Conservation (phyloP, 2,329 filamentous ascomycete species). For the Ophiostoma perfectum region DNA sequence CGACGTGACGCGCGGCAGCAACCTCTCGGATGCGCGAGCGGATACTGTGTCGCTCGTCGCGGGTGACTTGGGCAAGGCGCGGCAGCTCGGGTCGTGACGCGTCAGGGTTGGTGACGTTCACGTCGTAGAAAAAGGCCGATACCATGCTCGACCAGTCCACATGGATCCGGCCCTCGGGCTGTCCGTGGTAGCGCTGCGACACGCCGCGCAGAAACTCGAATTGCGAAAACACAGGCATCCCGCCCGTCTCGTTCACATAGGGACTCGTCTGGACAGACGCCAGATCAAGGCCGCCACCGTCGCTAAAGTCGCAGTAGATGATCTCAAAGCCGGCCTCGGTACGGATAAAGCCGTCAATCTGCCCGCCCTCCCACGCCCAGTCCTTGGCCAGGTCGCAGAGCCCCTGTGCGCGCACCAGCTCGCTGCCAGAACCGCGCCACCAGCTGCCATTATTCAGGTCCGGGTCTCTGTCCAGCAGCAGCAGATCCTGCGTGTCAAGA, state of each 20-base stretch:
- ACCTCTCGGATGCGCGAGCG: slow-evolving; percentile 33
- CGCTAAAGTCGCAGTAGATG: slow-evolving; percentile 59
- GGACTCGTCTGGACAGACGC: slow-evolving; percentile 30
- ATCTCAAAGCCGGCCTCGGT: slow-evolving; percentile 68
- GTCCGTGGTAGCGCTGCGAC: slow-evolving; percentile 42
- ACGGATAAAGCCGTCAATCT: slow-evolving; percentile 59
- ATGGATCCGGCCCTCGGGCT: slow-evolving; percentile 38
- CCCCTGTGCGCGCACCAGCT: slow-evolving; percentile 47
- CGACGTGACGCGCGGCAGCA: slow-evolving; percentile 18
- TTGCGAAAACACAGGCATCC: slow-evolving; percentile 20
- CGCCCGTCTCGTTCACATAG: slow-evolving; percentile 25
- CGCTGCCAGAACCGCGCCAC: slow-evolving; percentile 29
- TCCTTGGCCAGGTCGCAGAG: slow-evolving; percentile 50
- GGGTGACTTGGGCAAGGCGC: slow-evolving; percentile 27
- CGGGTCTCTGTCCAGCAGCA: slow-evolving; percentile 39
- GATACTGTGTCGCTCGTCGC: slow-evolving; percentile 28
- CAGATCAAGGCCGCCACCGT: slow-evolving; percentile 36
- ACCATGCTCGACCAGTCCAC: slow-evolving; percentile 49
- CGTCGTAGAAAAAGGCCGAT: slow-evolving; percentile 46
- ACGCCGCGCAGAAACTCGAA: slow-evolving; percentile 40
- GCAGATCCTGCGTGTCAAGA: slow-evolving; percentile 59
- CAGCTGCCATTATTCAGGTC: slow-evolving; percentile 4
- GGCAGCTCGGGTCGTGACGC: slow-evolving; percentile 29
- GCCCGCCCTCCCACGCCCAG: slow-evolving; percentile 39
- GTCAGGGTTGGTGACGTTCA: slow-evolving; percentile 45